Evolutionary conservation across 148 eudicot genomes (phyloP), one percentile per base, ranked within the genome.

Genomic region (Camellia granthamiana): DNA sequence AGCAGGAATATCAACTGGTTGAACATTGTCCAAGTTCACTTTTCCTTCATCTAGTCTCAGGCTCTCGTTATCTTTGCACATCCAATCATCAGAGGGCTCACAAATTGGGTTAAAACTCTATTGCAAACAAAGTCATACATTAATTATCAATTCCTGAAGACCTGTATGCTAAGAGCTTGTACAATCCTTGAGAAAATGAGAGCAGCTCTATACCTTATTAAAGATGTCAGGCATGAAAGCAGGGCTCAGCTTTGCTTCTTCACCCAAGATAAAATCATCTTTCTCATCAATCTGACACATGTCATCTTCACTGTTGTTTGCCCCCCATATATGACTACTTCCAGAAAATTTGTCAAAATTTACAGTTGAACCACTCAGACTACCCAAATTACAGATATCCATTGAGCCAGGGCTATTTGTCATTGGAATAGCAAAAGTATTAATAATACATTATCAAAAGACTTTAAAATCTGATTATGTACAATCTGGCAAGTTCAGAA

Each of bases 251-350:
- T 80, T 80, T 59, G 4, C 74, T 68, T 82, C 74, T 46, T 77
- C 51, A 67, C 81, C 81, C 77, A 72, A 47, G 30, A 75, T 61
- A 66, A 86, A 67, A 46, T 76, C 85, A 78, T 88, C 89, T 19
- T 60, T 74, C 72, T 85, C 88, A 80, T 88, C 89, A n/a, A 88
- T 84, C 75, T 74, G 76, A 75, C 91, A 88, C 89, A 83, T 86
- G 61, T 84, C 89, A 76, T 84, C 86, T 69, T 86, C 87, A 75
- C 46, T 52, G 56, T 71, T 74, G 64, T 70, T 78, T 74, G 83
- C 72, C 73, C 68, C 61, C 84, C 86, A 77, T 56, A 23, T 18
- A 30, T 55, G 79, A 64, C 61, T 70, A 41, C 77, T 56, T 63
- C 68, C 87, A 67, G 78, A 8, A 6, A 46, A 79, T 49, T 78